Base-by-base conservation (phyloP, 495 filamentous ascomycete genomes). In the Neurospora sp. region DNA sequence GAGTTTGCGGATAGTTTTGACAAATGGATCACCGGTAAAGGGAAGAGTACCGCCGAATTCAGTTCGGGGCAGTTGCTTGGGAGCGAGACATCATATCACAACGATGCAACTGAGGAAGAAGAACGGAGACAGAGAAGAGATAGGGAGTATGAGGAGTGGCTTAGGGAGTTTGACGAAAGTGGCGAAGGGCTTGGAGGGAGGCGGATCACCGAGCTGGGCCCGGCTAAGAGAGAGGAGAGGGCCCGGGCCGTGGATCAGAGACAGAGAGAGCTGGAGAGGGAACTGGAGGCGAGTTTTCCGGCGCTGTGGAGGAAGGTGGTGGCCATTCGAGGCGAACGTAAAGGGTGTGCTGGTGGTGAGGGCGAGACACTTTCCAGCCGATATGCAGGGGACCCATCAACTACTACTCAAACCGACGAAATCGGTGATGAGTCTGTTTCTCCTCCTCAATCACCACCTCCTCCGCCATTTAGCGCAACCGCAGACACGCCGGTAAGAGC, bases 1-100 rank as follows among this genome's bases (percentile, higher is more conserved):
- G 84, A 86, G 71, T 85, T 86, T 73, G 84, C 82, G 3, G 77
- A 77, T 21, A 83, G 82, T 9, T 85, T 85, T 43, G 82, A 83
- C 70, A 83, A 83, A 54, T 82, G 85, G 70, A 85, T 86, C 39
- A 77, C 81, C 21, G 81, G 83, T 1, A 59, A 59, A 5, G 10
- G 48, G 21, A 59, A 59, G 21, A 15, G 21, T 59, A 21, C 11
- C 10, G 11, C 38, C 38, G 38, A 11, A 39, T 10, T 39, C 38
- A 39, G 38, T 39, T 39, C 38, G 38, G 38, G 9, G 9, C 9
- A 39, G 38, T 28, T 28, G 21, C 21, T 10, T n/a, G n/a, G 19
- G 8, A 9, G 42, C 9, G 42, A n/a, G 8, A 45, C 42, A 45
- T 59, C 21, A 28, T 28, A 59, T 24, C 21, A 66, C 15, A 15